phyloP scores from a whole-genome alignment of 306 rosid species.

The Medicago ruthenica region DNA sequence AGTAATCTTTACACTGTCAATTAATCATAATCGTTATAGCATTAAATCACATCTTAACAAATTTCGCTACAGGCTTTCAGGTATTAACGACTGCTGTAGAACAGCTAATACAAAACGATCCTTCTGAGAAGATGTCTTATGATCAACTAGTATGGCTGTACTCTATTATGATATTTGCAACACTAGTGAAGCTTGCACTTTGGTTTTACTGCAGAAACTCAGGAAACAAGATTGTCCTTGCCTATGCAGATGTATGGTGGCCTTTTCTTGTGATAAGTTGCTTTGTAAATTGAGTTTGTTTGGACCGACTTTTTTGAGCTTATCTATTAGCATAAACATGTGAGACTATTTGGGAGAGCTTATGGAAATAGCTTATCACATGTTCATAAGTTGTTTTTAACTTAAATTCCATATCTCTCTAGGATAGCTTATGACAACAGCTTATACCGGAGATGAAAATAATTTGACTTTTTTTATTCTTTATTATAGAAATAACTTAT shows the following conservation, averaged over 20 bases:
- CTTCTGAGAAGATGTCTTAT: slow-evolving; percentile 59
- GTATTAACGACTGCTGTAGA: slow-evolving; percentile 71
- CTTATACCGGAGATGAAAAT: not conserved
- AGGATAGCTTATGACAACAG: not conserved
- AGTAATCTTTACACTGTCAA: not conserved
- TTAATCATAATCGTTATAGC: not conserved
- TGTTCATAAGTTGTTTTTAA: no score
- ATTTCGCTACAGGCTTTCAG: slow-evolving; percentile 79
- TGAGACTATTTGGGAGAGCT: not conserved
- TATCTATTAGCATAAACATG: no score
- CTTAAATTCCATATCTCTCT: no score
- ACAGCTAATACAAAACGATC: slow-evolving; percentile 55
- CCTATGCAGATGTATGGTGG: slow-evolving; percentile 75
- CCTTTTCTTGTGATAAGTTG: slow-evolving; percentile 7
- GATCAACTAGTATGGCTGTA: slow-evolving; percentile 68
- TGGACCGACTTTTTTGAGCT: not conserved
- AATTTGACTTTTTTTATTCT: not conserved
- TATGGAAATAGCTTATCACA: no score
- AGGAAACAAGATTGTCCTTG: slow-evolving; percentile 80
- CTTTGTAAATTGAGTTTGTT: slow-evolving; percentile 9
- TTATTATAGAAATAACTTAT: not conserved
- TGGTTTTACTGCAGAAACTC: slow-evolving; percentile 84
- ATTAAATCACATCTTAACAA: not conserved
- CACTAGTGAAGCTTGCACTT: slow-evolving; percentile 74
- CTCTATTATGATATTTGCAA: slow-evolving; percentile 73